Conservation (phyloP, 257 asterid genomes). For the Primulina tabacum region DNA sequence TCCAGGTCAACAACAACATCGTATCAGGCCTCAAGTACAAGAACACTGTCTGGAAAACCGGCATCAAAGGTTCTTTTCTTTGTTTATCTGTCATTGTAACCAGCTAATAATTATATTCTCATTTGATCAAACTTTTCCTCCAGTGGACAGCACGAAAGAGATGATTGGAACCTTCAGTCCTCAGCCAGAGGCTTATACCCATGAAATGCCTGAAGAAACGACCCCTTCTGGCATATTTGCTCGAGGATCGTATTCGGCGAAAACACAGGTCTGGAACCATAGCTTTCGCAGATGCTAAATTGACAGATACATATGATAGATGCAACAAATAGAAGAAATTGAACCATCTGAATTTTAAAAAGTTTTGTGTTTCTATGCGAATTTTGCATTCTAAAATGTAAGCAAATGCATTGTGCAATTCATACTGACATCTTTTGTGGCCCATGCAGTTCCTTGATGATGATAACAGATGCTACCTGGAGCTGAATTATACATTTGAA, state of each 20-base stretch:
- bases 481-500: conserved; percentile 89
- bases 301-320: neutral
- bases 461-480: conserved; percentile 88
- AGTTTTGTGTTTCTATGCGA: neutral
- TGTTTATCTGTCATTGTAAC: neutral
- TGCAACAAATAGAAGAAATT: neutral
- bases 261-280: conserved; percentile 33
- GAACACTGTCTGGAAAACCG: conserved; percentile 78
- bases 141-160: conserved; percentile 47
- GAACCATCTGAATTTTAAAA: neutral
- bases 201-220: conserved; percentile 49
- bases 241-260: conserved; percentile 46
- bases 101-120: too few relatives aligned
- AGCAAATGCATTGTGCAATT: neutral
- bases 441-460: conserved; percentile 79
- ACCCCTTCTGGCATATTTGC: conserved; percentile 56
- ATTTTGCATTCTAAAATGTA: neutral
- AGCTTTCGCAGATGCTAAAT: neutral
- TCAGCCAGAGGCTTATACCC: conserved; percentile 41
- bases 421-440: neutral
- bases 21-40: conserved; percentile 76
- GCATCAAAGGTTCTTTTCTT: conserved; percentile 56
- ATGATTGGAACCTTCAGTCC: conserved; percentile 56
- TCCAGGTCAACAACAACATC: conserved; percentile 69
- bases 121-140: neutral